Evolutionary conservation across 2,329 filamentous ascomycete species (phyloP).

Genomic region (Dendrostoma leiphaemia): DNA sequence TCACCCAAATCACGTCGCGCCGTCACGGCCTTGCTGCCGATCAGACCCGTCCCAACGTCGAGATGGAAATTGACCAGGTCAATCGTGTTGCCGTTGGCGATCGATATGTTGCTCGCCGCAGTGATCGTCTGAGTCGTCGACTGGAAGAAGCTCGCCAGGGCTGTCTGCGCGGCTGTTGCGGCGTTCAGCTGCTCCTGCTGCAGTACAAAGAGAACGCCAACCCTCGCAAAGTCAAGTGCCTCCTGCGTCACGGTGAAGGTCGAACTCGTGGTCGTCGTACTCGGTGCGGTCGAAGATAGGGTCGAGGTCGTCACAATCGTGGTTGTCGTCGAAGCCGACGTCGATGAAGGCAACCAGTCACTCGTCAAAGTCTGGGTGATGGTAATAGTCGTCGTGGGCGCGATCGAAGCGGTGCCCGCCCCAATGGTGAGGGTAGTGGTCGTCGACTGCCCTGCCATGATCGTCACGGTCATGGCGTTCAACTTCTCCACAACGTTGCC

Average conservation of each 20-base stretch:
- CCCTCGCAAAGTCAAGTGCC: constrained; percentile 61
- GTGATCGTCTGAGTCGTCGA: constrained; percentile 30
- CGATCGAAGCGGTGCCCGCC: constrained; percentile 14
- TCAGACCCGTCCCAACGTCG: constrained; percentile 32
- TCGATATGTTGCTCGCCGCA: constrained; percentile 35
- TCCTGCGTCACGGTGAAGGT: constrained; percentile 52
- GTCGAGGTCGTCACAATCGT: constrained; percentile 22
- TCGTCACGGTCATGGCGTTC: constrained; percentile 31
- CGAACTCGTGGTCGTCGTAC: constrained; percentile 27
- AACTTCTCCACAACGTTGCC: constrained; percentile 23
- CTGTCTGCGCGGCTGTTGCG: constrained; percentile 53
- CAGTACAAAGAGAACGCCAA: constrained; percentile 60
- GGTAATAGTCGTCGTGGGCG: constrained; percentile 22
- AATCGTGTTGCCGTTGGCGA: constrained; percentile 40
- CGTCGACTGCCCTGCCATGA: constrained; percentile 27
- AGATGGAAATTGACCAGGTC: constrained; percentile 49
- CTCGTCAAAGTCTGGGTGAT: constrained; percentile 29
- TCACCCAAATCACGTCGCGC: constrained; percentile 10
- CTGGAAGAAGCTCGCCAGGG: constrained; percentile 55
- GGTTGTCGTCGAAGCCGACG: constrained; percentile 27
- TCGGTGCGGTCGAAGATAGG: constrained; percentile 20
- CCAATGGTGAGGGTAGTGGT: constrained; percentile 33
- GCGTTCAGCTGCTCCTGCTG: constrained; percentile 50
- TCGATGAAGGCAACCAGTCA: constrained; percentile 13
- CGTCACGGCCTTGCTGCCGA: constrained; percentile 17